Percentiles rank a stretch among this genome's conserved stretches.
These are phyloP conservation scores for Verticillium alfalfae DNA, from an alignment of 2,329 filamentous ascomycete species.

Conservation along the genomic window DNA sequence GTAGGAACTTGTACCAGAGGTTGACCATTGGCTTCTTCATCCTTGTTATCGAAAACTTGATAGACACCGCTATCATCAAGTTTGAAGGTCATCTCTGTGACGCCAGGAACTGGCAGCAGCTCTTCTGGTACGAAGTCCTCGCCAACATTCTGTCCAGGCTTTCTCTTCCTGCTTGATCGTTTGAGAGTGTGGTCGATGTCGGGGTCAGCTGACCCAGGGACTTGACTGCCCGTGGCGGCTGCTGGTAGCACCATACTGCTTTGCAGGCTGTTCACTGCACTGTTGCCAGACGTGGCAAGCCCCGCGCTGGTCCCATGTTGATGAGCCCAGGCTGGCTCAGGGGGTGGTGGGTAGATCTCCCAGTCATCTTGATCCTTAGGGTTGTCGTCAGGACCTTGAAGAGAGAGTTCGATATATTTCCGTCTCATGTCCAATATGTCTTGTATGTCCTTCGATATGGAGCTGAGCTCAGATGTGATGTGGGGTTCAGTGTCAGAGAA, in stretches of 20 bases:
- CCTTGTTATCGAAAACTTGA: constrained; percentile 76
- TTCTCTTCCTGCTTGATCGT: constrained; percentile 57
- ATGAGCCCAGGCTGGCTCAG: constrained; percentile 74
- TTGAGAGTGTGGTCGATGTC: constrained; percentile 29
- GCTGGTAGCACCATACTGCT: constrained; percentile 37
- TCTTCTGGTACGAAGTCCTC: constrained; percentile 86
- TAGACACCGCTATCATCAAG: constrained; percentile 84
- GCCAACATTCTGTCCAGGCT: constrained; percentile 84
- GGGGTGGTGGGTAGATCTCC: constrained; percentile 86
- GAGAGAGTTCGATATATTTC: constrained; percentile 81
- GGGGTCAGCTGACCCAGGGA: constrained; percentile 17
- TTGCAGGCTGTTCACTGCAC: constrained; percentile 32
- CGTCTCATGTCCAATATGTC: constrained; percentile 81
- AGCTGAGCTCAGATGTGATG: constrained; percentile 75
- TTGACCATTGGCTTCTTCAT: constrained; percentile 53
- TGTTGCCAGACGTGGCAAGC: constrained; percentile 19
- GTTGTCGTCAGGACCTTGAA: constrained; percentile 78
- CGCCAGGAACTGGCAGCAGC: constrained; percentile 64
- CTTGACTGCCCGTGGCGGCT: constrained; percentile 10
- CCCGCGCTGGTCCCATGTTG: constrained; percentile 40
- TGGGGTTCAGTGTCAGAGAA: constrained; percentile 69
- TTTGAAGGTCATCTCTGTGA: constrained; percentile 67
- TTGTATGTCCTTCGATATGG: constrained; percentile 87
- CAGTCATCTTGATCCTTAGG: constrained; percentile 79
- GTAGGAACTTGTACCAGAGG: constrained; percentile 84